Evolutionary conservation across 352 stramenopile genomes (phyloP).

Genomic region (Pythium rishiriense): DNA sequence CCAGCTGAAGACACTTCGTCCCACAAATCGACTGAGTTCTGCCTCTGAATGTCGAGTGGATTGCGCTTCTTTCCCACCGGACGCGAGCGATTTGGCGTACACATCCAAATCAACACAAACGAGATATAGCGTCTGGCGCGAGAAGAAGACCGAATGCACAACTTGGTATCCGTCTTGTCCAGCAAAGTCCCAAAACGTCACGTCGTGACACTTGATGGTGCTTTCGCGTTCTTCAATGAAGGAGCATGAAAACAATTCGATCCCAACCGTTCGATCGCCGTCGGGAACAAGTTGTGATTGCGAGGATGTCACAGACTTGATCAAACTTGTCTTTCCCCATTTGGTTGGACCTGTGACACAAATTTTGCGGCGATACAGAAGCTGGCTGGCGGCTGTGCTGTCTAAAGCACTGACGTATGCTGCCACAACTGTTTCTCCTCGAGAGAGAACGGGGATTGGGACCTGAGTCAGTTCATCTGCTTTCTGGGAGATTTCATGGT

Average conservation of each 20-base stretch:
- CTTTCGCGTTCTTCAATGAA: constrained; percentile 13
- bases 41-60: not conserved
- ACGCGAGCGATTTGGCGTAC: not conserved
- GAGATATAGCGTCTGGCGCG: constrained; percentile 8
- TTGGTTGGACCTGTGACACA: constrained; percentile 33
- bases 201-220: constrained; percentile 1
- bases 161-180: constrained; percentile 10
- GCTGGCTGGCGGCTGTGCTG: not conserved
- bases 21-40: constrained; percentile 4
- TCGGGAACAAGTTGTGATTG: constrained; percentile 10
- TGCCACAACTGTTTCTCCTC: constrained; percentile 7
- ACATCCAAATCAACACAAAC: constrained; percentile 8
- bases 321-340: constrained; percentile 38
- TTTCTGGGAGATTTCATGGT: not conserved
- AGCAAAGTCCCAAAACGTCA: constrained; percentile 18
- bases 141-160: constrained; percentile 14
- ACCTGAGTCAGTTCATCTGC: not conserved
- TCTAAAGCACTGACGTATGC: constrained; percentile 18
- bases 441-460: constrained; percentile 21
- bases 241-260: constrained; percentile 31
- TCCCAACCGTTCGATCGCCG: constrained; percentile 29
- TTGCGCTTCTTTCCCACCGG: not conserved
- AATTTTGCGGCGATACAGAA: constrained; percentile 29
- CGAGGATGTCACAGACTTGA: constrained; percentile 31
- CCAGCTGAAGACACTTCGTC: constrained; percentile 9